Evolutionary conservation across 2,329 filamentous ascomycete genomes (phyloP).

Genomic region (Laburnicola sp.): DNA sequence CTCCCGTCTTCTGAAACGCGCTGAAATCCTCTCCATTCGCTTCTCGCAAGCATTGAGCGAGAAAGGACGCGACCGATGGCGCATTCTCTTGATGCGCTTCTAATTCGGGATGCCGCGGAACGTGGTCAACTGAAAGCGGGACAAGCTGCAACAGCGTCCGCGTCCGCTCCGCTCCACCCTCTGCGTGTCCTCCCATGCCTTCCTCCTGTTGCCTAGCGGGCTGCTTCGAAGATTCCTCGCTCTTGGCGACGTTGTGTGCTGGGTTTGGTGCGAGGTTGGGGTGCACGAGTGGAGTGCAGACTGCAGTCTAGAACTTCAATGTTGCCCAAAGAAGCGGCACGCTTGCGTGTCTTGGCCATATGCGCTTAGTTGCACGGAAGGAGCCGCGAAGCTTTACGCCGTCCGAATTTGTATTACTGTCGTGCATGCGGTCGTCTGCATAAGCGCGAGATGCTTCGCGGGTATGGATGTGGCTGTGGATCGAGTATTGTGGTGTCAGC

Average conservation of each 20-base stretch:
- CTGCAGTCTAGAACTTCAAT: neutral
- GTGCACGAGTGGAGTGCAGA: neutral
- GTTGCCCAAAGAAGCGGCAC: too few species aligned
- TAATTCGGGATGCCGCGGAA: constrained; percentile 10
- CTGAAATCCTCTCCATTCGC: constrained; percentile 6
- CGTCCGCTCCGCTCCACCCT: constrained; percentile 1
- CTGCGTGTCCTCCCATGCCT: constrained; percentile 3
- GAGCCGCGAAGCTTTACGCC: too few species aligned
- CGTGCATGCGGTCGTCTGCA: too few species aligned
- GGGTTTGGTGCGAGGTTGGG: neutral
- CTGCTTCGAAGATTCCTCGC: neutral
- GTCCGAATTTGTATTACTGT: too few species aligned
- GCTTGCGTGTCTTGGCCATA: too few species aligned
- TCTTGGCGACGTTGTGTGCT: too few species aligned
- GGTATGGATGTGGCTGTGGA: too few species aligned
- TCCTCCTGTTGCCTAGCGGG: neutral
- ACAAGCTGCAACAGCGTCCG: neutral
- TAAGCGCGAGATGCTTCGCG: too few species aligned
- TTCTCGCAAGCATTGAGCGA: constrained; percentile 2
- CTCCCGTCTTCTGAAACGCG: constrained; percentile 3
- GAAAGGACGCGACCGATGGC: neutral
- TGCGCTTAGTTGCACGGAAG: too few species aligned
- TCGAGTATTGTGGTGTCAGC: too few species aligned
- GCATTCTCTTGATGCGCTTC: constrained; percentile 1
- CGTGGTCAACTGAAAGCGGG: constrained; percentile 6